Evolutionary conservation across 108 stramenopile species (phyloP).

Genomic region (Aureococcus anophagefferens): DNA sequence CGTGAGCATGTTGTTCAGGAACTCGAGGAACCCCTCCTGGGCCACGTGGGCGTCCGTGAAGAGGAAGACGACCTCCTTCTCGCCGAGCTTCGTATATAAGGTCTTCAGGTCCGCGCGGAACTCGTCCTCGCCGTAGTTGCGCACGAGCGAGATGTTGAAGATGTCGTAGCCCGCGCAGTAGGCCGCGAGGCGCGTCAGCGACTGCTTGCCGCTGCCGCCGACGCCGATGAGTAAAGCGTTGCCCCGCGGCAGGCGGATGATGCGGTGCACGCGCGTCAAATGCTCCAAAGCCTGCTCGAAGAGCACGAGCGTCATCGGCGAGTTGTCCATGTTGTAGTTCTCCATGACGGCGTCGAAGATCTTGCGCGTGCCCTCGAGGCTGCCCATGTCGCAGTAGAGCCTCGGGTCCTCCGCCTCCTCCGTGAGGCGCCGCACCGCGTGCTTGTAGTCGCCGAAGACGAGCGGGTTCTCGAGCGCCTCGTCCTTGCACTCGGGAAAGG

Average conservation of each 20-base stretch:
- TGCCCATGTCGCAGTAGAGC: conserved; percentile 49
- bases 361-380: conserved; percentile 32
- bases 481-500: conserved; percentile 23
- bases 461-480: conserved; percentile 21
- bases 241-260: conserved; percentile 49
- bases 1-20: conserved; percentile 63
- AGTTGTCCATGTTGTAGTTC: conserved; percentile 51
- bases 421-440: conserved; percentile 27
- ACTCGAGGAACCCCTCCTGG: conserved; percentile 63
- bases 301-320: conserved; percentile 53
- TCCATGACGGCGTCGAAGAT: conserved; percentile 54
- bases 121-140: conserved; percentile 52
- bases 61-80: conserved; percentile 49
- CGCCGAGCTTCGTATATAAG: conserved; percentile 40
- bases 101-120: conserved; percentile 55
- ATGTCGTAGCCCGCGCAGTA: conserved; percentile 51
- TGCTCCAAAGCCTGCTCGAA: conserved; percentile 57
- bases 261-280: conserved; percentile 43
- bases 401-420: conserved; percentile 48
- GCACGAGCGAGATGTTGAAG: conserved; percentile 45
- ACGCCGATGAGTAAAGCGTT: conserved; percentile 60
- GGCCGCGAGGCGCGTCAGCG: conserved; percentile 46
- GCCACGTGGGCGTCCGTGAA: conserved; percentile 65
- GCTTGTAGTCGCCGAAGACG: conserved; percentile 44
- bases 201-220: conserved; percentile 58